These are phyloP conservation scores for Grammothele lineata DNA, from an alignment of 768 basidiomycete genomes.

Conservation along the genomic window DNA sequence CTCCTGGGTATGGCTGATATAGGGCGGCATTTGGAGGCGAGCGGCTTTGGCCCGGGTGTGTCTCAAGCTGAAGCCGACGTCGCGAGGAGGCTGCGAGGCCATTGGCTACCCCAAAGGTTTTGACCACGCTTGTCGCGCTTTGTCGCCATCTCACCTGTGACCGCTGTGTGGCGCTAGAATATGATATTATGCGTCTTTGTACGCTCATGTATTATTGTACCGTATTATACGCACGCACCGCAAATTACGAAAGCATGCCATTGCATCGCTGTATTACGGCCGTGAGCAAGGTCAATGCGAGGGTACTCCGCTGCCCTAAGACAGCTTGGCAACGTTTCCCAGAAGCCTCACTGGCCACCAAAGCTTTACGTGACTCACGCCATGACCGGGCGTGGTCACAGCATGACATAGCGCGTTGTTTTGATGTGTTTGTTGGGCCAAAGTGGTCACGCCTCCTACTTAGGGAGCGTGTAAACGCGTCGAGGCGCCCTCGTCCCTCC, in stretches of 20 bases:
- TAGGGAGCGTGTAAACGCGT: constrained; percentile 5
- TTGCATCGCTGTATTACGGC: no score
- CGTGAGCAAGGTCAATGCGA: no score
- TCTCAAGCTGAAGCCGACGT: constrained; percentile 59
- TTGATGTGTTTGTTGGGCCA: constrained; percentile 4
- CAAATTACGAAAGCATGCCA: no score
- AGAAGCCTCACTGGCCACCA: no score
- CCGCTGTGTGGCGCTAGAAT: no score
- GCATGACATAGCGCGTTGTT: constrained; percentile 18
- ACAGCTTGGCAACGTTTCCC: no score
- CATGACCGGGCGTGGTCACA: constrained; percentile 6
- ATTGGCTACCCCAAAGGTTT: constrained; percentile 64
- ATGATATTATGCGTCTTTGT: no score
- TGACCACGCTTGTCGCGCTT: constrained; percentile 27
- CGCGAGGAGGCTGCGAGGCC: constrained; percentile 47
- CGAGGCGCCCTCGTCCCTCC: constrained; percentile 9
- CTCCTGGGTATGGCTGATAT: constrained; percentile 36
- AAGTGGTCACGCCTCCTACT: constrained; percentile 7
- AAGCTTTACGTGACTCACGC: no score
- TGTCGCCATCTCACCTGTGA: no score
- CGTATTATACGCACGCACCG: no score
- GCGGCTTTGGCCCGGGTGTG: constrained; percentile 14
- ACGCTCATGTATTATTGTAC: no score
- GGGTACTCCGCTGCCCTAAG: no score
- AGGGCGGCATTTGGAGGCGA: constrained; percentile 1